These are phyloP conservation scores for Aspergillus melleus DNA, from an alignment of 2,329 filamentous ascomycete genomes.

Conservation along the genomic window DNA sequence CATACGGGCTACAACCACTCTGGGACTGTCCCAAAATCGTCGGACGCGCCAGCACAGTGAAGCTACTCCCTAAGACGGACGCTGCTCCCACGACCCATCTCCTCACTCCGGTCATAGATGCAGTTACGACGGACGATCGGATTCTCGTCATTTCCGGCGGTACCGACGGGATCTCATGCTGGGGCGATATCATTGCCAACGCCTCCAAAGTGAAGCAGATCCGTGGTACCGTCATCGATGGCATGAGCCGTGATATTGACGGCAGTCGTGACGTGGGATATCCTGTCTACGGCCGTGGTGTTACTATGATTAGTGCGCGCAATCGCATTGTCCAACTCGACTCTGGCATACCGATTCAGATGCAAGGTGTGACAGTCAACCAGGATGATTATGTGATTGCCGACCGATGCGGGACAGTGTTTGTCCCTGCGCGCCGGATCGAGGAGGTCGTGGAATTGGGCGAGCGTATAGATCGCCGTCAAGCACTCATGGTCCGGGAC, in stretches of 20 bases:
- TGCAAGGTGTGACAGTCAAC: constrained; percentile 16
- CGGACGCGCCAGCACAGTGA: constrained; percentile 23
- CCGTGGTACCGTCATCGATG: constrained; percentile 34
- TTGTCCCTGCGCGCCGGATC: constrained; percentile 15
- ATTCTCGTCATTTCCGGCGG: constrained; percentile 24
- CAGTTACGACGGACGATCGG: constrained; percentile 19
- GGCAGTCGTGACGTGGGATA: constrained; percentile 34
- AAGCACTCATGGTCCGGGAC: constrained; percentile 19
- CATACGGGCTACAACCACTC: constrained; percentile 20
- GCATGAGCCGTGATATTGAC: constrained; percentile 35
- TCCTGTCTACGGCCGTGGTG: constrained; percentile 34
- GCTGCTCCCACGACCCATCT: constrained; percentile 14
- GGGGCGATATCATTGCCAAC: constrained; percentile 25
- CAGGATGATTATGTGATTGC: constrained; percentile 24
- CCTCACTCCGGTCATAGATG: constrained; percentile 19
- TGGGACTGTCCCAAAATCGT: constrained; percentile 26
- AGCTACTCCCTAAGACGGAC: constrained; percentile 16
- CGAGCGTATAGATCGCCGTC: constrained; percentile 16
- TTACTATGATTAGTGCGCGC: constrained; percentile 35
- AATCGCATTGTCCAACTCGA: constrained; percentile 33
- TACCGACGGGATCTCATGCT: constrained; percentile 22
- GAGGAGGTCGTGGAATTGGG: constrained; percentile 17
- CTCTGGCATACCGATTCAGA: constrained; percentile 27
- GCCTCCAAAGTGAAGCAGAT: constrained; percentile 25
- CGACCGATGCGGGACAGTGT: constrained; percentile 20